Percentiles rank a stretch among this genome's conserved stretches.
Conservation (phyloP, 108 stramenopile genomes). For the Nannochloropsis oceanica region DNA sequence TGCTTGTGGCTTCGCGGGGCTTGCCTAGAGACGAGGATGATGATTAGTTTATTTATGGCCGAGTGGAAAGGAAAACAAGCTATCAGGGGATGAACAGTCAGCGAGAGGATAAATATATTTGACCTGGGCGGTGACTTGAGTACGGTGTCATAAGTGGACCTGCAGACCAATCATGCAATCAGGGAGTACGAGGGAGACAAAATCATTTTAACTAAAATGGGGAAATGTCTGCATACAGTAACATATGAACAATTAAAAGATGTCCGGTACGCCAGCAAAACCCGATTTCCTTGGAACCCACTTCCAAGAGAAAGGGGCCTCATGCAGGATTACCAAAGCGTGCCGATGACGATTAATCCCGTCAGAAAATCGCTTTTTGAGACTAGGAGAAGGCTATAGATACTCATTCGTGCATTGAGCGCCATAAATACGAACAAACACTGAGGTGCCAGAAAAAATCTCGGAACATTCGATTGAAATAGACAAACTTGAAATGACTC, state of each 20-base stretch:
- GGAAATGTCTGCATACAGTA: no score
- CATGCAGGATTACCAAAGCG: not conserved
- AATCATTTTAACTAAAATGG: no score
- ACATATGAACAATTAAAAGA: no score
- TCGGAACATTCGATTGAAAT: not conserved
- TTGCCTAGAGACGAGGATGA: conserved; percentile 33
- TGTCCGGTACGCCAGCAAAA: not conserved
- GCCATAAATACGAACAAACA: not conserved
- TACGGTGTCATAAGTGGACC: no score
- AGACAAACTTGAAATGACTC: no score
- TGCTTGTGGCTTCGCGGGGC: conserved; percentile 57
- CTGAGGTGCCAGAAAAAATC: not conserved
- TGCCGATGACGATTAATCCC: not conserved
- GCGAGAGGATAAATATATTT: not conserved
- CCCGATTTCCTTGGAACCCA: not conserved
- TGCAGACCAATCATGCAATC: no score
- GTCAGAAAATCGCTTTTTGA: not conserved
- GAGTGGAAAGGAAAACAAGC: not conserved
- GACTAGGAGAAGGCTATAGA: not conserved
- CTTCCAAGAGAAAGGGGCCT: not conserved
- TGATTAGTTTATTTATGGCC: not conserved
- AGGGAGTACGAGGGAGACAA: no score
- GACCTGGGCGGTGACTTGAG: no score
- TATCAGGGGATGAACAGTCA: not conserved
- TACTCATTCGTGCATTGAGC: not conserved